Evolutionary conservation across 2,329 filamentous ascomycete genomes (phyloP).

Genomic region (Tolypocladium pustulatum): DNA sequence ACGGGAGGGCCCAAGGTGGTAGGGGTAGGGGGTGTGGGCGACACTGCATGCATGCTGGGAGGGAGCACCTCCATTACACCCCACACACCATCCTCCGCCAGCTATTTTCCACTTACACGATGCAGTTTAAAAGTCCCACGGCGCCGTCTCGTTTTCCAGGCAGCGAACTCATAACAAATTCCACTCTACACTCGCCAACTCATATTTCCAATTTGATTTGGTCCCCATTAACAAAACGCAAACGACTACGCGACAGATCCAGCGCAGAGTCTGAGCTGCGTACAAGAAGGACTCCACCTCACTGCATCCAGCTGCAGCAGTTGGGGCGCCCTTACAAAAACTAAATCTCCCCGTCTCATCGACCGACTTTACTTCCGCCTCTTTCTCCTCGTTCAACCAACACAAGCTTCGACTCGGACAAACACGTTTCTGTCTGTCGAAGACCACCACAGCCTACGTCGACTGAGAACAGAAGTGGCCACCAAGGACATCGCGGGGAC

Average conservation of each 20-base stretch:
- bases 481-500: background rate
- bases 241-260: background rate
- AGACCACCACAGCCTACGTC: background rate
- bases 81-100: background rate
- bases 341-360: background rate
- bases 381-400: background rate
- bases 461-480: background rate
- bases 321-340: background rate
- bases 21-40: background rate
- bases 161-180: background rate
- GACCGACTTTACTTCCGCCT: background rate
- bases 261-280: background rate
- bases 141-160: slow-evolving; percentile 1
- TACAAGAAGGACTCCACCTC: background rate
- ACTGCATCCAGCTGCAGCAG: background rate
- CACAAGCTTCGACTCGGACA: background rate
- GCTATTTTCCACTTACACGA: background rate
- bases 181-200: background rate
- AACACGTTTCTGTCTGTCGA: background rate
- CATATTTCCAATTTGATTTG: background rate
- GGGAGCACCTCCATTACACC: background rate
- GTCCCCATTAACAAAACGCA: background rate
- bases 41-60: background rate
- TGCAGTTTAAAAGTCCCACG: background rate
- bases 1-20: background rate